Conservation (phyloP, 441 rosid genomes). For the Gossypium trilobum region DNA sequence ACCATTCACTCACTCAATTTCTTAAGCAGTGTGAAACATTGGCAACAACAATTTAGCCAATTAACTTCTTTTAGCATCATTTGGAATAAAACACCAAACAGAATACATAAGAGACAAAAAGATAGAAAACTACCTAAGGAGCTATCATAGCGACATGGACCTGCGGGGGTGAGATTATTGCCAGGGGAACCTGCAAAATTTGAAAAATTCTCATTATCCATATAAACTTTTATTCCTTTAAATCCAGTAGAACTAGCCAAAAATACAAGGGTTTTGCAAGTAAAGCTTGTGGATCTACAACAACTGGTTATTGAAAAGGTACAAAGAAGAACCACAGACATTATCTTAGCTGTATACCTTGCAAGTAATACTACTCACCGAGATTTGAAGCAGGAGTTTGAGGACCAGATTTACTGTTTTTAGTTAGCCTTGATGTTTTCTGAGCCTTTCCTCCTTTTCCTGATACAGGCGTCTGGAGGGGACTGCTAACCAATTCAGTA, state of each 20-base stretch:
- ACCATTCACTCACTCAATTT: neutral
- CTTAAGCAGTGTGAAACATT: neutral
- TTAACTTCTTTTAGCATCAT: neutral
- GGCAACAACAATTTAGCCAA: constrained; percentile 6
- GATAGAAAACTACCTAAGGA: constrained; percentile 52
- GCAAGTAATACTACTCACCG: constrained; percentile 36
- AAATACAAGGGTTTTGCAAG: constrained; percentile 1
- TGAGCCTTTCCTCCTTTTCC: constrained; percentile 73
- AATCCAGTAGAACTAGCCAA: neutral
- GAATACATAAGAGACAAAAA: neutral
- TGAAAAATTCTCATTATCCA: constrained; percentile 20
- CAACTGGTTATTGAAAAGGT: neutral
- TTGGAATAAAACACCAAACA: neutral
- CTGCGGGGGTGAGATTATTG: constrained; percentile 67
- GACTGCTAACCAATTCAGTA: constrained; percentile 38
- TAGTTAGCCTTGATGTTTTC: constrained; percentile 53
- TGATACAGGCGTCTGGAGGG: constrained; percentile 69
- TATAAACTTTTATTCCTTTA: constrained; percentile 12
- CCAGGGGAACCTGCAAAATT: constrained; percentile 81
- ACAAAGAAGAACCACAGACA: neutral
- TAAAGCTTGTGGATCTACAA: constrained; percentile 7
- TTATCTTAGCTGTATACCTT: neutral
- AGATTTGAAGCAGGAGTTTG: constrained; percentile 55
- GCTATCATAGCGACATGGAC: constrained; percentile 98
- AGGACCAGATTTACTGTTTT: constrained; percentile 49